These are phyloP conservation scores for Jackrogersella minutella DNA, from an alignment of 495 filamentous ascomycete species.

Conservation along the genomic window DNA sequence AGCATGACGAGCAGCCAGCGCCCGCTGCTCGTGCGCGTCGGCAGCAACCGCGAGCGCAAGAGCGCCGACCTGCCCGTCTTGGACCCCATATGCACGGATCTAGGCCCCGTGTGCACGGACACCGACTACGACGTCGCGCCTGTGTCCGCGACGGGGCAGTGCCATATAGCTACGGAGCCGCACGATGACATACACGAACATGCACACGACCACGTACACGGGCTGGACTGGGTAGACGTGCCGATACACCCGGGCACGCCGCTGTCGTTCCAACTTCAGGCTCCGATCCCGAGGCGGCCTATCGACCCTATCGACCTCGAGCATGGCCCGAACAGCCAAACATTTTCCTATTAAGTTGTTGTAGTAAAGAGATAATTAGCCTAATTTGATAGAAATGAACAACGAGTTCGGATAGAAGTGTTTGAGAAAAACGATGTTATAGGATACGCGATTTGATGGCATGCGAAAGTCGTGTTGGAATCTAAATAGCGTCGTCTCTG, in stretches of 20 bases:
- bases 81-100: neutral
- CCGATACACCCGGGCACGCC: neutral
- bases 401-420: too few relatives aligned
- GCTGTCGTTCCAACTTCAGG: conserved; percentile 13
- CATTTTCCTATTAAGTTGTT: neutral
- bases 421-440: too few relatives aligned
- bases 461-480: too few relatives aligned
- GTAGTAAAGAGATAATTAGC: too few relatives aligned
- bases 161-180: too few relatives aligned
- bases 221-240: neutral
- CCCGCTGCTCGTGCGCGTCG: conserved; percentile 28
- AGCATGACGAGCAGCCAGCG: conserved; percentile 15
- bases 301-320: conserved; percentile 19
- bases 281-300: conserved; percentile 23
- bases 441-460: too few relatives aligned
- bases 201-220: neutral
- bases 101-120: neutral
- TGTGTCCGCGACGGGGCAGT: neutral
- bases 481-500: too few relatives aligned
- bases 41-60: neutral
- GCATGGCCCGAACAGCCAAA: conserved; percentile 43
- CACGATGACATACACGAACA: neutral
- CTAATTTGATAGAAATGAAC: too few relatives aligned
- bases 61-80: neutral
- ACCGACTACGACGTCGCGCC: neutral